Conservation (phyloP, 2,329 filamentous ascomycete genomes). For the Talaromyces sp. region DNA sequence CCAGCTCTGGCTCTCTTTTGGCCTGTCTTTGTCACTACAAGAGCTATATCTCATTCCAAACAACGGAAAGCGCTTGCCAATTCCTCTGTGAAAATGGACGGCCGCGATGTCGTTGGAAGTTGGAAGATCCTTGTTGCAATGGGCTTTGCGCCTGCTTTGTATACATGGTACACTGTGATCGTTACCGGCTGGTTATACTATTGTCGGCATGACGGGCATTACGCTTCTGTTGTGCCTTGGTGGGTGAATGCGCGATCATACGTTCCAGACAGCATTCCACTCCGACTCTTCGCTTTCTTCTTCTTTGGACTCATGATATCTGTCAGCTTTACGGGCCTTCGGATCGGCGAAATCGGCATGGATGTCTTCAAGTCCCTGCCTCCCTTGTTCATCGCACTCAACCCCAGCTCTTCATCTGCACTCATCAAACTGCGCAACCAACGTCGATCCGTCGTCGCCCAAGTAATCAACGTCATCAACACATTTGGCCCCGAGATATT, state of each 20-base stretch:
- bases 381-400: conserved; percentile 79
- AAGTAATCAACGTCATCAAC: conserved; percentile 91
- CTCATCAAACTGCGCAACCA: conserved; percentile 71
- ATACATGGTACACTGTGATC: conserved; percentile 73
- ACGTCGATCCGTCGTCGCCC: conserved; percentile 68
- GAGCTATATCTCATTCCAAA: conserved; percentile 76
- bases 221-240: conserved; percentile 14
- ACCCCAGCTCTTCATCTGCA: conserved; percentile 78
- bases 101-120: conserved; percentile 83
- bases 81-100: conserved; percentile 83
- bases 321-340: conserved; percentile 86
- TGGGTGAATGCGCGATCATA: conserved; percentile 34
- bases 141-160: conserved; percentile 75
- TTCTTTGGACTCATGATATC: conserved; percentile 79
- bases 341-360: conserved; percentile 96
- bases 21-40: conserved; percentile 80
- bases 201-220: conserved; percentile 70
- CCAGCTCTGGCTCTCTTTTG: conserved; percentile 83
- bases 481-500: conserved; percentile 93
- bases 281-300: conserved; percentile 70
- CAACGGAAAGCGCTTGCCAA: conserved; percentile 78
- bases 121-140: conserved; percentile 91
- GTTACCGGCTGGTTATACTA: conserved; percentile 73
- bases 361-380: conserved; percentile 94
- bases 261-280: conserved; percentile 72